phyloP scores from a whole-genome alignment of 202 grass and related monocot genomes.

The Panicum virgatum region DNA sequence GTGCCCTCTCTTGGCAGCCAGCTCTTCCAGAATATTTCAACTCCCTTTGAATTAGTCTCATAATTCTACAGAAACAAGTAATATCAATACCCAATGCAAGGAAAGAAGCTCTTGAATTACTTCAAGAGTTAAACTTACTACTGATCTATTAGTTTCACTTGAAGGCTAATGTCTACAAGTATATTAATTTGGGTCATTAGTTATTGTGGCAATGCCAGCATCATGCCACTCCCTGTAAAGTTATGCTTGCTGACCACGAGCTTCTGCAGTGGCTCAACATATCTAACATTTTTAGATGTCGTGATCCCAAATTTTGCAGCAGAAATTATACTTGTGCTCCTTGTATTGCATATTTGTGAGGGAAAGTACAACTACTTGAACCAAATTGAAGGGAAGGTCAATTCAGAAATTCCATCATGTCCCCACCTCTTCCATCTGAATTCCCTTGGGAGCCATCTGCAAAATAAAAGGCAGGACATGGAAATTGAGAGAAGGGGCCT shows the following conservation, averaged over 20 bases:
- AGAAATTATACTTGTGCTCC: conserved; percentile 7
- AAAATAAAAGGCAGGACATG: conserved; percentile 14
- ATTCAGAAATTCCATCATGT: conserved; percentile 27
- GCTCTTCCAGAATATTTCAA: conserved; percentile 98
- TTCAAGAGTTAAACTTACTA: not conserved
- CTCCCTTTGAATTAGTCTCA: conserved; percentile 83
- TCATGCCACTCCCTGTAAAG: not conserved
- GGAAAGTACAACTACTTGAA: conserved; percentile 44
- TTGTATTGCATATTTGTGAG: conserved; percentile 19
- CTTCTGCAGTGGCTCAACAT: conserved; percentile 18
- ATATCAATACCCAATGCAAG: conserved; percentile 9
- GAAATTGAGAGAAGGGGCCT: conserved; percentile 10
- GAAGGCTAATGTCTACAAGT: conserved; percentile 14
- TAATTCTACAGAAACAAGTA: conserved; percentile 57
- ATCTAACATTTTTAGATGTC: conserved; percentile 9
- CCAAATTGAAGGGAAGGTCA: conserved; percentile 38
- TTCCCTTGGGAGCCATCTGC: conserved; percentile 80
- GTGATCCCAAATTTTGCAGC: not conserved
- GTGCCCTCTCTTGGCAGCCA: conserved; percentile 72
- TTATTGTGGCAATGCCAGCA: not conserved
- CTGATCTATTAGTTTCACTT: conserved; percentile 18
- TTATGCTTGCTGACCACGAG: not conserved
- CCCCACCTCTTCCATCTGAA: conserved; percentile 81
- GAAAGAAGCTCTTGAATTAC: conserved; percentile 20
- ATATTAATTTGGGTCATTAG: not conserved